phyloP scores from a whole-genome alignment of 495 filamentous ascomycete genomes.

The Ramalina intermedia region DNA sequence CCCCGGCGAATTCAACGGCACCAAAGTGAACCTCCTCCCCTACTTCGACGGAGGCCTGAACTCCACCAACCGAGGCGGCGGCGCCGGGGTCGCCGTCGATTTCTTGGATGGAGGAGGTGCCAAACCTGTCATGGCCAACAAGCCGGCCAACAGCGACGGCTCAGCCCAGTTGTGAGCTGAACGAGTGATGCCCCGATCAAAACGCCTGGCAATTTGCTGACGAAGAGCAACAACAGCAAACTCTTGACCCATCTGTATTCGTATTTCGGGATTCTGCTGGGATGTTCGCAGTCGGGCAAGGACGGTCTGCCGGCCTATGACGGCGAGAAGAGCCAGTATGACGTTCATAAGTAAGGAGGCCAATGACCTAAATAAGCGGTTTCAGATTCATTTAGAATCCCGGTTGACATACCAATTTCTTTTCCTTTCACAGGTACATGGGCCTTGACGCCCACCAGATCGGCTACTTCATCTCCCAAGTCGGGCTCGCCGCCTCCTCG shows the following conservation, averaged over 20 bases:
- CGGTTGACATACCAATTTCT: background rate
- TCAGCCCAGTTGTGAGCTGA: constrained; percentile 33
- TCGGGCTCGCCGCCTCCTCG: constrained; percentile 32
- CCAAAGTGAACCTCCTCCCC: constrained; percentile 33
- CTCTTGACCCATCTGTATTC: constrained; percentile 42
- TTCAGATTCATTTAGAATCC: constrained; percentile 5
- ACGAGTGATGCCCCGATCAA: background rate
- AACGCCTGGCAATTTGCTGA: background rate
- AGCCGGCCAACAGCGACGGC: constrained; percentile 25
- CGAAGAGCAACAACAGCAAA: constrained; percentile 17
- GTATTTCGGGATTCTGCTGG: constrained; percentile 38
- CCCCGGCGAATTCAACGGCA: constrained; percentile 27
- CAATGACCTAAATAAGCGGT: background rate
- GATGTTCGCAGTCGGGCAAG: constrained; percentile 31
- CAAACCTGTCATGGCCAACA: constrained; percentile 32
- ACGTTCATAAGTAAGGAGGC: background rate
- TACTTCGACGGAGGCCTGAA: constrained; percentile 37
- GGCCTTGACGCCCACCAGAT: constrained; percentile 30
- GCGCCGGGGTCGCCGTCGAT: constrained; percentile 28
- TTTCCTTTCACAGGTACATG: constrained; percentile 31
- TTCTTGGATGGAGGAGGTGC: constrained; percentile 43
- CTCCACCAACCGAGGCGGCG: constrained; percentile 29
- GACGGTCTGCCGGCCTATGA: constrained; percentile 27
- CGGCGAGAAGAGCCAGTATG: no score
- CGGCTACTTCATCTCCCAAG: constrained; percentile 40